phyloP scores from a whole-genome alignment of 2,329 filamentous ascomycete species.

The Didymella sp. region DNA sequence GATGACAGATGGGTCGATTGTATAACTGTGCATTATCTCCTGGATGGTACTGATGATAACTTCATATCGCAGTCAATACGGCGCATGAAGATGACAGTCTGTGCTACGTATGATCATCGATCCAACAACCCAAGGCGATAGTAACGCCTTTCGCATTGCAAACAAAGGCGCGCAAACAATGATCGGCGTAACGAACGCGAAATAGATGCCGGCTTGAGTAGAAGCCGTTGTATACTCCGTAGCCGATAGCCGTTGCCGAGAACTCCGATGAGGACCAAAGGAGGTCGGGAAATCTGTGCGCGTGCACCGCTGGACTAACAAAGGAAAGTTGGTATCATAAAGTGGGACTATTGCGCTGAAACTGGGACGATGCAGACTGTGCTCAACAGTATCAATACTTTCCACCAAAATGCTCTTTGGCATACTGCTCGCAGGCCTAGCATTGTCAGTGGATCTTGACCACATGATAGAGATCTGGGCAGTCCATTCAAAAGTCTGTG shows the following conservation, averaged over 20 bases:
- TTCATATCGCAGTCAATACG: background rate
- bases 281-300: conserved; percentile 39
- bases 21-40: conserved; percentile 12
- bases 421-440: conserved; percentile 90
- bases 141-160: background rate
- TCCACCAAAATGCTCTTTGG: conserved; percentile 88
- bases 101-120: background rate
- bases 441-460: conserved; percentile 19
- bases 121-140: background rate
- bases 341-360: conserved; percentile 41
- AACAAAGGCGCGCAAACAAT: background rate
- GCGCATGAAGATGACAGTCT: background rate
- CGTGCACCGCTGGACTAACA: conserved; percentile 40
- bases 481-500: background rate
- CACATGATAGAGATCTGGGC: conserved; percentile 2
- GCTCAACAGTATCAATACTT: conserved; percentile 52
- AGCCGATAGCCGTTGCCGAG: conserved; percentile 34
- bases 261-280: conserved; percentile 39
- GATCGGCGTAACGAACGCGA: background rate
- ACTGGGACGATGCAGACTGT: conserved; percentile 48
- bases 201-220: conserved; percentile 19
- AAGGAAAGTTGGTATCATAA: conserved; percentile 51
- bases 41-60: background rate
- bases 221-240: conserved; percentile 27
- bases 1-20: conserved; percentile 3